Evolutionary conservation across 2,329 filamentous ascomycete species (phyloP).

Genomic region (Neonectria hederae): DNA sequence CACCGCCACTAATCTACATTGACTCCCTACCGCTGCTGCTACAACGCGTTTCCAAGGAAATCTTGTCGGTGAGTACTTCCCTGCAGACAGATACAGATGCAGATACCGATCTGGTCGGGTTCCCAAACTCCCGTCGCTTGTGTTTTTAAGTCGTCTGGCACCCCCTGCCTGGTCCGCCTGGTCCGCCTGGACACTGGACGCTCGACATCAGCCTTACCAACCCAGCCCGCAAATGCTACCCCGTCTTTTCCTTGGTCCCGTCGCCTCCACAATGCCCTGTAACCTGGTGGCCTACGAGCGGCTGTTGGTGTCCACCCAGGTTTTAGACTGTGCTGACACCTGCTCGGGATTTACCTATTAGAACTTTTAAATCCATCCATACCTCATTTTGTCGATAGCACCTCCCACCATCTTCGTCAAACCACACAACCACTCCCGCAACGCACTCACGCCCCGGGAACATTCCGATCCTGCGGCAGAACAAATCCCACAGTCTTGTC

Average conservation of each 20-base stretch:
- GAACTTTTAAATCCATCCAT: slow-evolving; percentile 14
- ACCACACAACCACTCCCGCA: neutral
- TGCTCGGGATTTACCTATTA: slow-evolving; percentile 11
- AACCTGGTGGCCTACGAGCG: slow-evolving; percentile 18
- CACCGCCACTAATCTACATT: neutral
- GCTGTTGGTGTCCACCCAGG: slow-evolving; percentile 19
- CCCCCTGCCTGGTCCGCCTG: slow-evolving; percentile 21
- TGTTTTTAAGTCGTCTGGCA: slow-evolving; percentile 22
- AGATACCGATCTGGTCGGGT: slow-evolving; percentile 5
- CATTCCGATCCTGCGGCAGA: neutral
- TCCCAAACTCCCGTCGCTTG: slow-evolving; percentile 11
- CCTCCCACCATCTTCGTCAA: slow-evolving; percentile 6
- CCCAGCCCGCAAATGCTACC: slow-evolving; percentile 20
- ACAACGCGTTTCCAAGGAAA: slow-evolving; percentile 5
- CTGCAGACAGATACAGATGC: slow-evolving; percentile 1
- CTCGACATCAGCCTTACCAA: slow-evolving; percentile 33
- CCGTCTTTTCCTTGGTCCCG: slow-evolving; percentile 24
- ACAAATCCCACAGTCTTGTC: neutral
- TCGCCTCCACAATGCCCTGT: slow-evolving; percentile 26
- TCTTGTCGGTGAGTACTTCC: slow-evolving; percentile 6
- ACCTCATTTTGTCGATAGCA: slow-evolving; percentile 19
- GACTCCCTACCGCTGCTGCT: neutral
- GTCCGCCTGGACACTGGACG: slow-evolving; percentile 7
- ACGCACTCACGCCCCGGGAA: neutral
- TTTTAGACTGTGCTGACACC: slow-evolving; percentile 16